Evolutionary conservation across 208 protist genomes (phyloP).

Genomic region (Leptomonas pyrrhocoris): DNA sequence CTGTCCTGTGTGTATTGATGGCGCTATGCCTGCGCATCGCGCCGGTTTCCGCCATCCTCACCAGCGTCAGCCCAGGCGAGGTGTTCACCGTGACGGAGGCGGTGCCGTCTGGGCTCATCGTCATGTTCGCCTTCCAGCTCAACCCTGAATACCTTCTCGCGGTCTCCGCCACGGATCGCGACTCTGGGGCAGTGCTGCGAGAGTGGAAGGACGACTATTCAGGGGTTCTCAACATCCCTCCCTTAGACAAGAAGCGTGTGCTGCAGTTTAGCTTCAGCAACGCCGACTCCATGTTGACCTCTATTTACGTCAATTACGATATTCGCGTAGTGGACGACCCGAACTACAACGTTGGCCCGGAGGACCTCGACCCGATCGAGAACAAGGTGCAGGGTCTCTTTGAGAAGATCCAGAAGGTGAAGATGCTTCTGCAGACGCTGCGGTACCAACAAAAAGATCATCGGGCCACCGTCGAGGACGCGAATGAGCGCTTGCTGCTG

Average conservation of each 20-base stretch:
- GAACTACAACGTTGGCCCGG: constrained; percentile 12
- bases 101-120: constrained; percentile 20
- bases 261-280: constrained; percentile 55
- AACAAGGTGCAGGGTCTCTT: constrained; percentile 37
- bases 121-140: constrained; percentile 56
- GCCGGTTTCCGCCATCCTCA: constrained; percentile 2
- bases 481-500: constrained; percentile 58
- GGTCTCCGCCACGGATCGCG: background rate
- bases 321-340: constrained; percentile 44
- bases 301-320: constrained; percentile 39
- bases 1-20: background rate
- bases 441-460: constrained; percentile 63
- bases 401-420: background rate
- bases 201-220: constrained; percentile 3
- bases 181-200: constrained; percentile 1
- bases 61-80: constrained; percentile 19
- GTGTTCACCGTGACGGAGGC: constrained; percentile 40
- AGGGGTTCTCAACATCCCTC: constrained; percentile 1
- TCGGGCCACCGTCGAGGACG: constrained; percentile 59
- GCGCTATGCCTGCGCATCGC: background rate
- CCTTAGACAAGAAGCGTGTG: background rate
- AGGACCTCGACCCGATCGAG: constrained; percentile 75
- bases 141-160: constrained; percentile 13
- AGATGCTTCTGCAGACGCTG: constrained; percentile 42
- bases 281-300: constrained; percentile 31